Conservation (phyloP, 768 basidiomycete genomes). For the Russula griseocarnosa region DNA sequence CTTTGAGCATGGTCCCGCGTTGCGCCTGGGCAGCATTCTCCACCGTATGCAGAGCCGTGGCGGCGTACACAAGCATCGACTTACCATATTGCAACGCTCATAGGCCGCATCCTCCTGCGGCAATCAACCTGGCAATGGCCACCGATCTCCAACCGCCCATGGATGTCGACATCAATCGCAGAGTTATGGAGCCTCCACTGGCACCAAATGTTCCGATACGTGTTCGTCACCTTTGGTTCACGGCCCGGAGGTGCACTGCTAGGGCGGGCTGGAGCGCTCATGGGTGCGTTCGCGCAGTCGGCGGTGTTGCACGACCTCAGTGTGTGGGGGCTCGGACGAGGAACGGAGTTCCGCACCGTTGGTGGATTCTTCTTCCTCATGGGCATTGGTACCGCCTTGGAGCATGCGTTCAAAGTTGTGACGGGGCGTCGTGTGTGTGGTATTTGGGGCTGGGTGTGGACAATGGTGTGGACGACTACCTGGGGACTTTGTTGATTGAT, state of each 20-base stretch:
- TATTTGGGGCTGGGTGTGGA: conserved; percentile 52
- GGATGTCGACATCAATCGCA: conserved; percentile 37
- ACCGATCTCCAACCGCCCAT: conserved; percentile 38
- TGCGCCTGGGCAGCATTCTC: not conserved
- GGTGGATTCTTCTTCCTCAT: conserved; percentile 57
- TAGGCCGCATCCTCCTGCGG: conserved; percentile 33
- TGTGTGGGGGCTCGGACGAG: conserved; percentile 56
- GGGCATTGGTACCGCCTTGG: conserved; percentile 50
- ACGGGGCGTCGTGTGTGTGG: conserved; percentile 50
- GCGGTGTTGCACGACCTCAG: conserved; percentile 58
- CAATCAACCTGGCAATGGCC: conserved; percentile 38
- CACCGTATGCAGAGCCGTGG: conserved; percentile 18
- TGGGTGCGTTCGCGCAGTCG: conserved; percentile 59
- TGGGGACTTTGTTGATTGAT: conserved; percentile 34
- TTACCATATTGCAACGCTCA: conserved; percentile 31
- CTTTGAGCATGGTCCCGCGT: conserved; percentile 3
- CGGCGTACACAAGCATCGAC: conserved; percentile 21
- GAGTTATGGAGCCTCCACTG: conserved; percentile 42
- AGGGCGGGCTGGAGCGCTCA: conserved; percentile 48
- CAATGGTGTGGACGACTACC: conserved; percentile 42
- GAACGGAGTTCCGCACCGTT: conserved; percentile 43
- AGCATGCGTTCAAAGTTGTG: conserved; percentile 42
- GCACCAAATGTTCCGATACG: conserved; percentile 38
- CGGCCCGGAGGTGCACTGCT: conserved; percentile 38
- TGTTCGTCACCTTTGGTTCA: conserved; percentile 36